A percentile compares a stretch with the other conserved stretches of the same genome.
phyloP scores from a whole-genome alignment of 1,139 yeast species.

The Kurtzmaniella quercitrusa region DNA sequence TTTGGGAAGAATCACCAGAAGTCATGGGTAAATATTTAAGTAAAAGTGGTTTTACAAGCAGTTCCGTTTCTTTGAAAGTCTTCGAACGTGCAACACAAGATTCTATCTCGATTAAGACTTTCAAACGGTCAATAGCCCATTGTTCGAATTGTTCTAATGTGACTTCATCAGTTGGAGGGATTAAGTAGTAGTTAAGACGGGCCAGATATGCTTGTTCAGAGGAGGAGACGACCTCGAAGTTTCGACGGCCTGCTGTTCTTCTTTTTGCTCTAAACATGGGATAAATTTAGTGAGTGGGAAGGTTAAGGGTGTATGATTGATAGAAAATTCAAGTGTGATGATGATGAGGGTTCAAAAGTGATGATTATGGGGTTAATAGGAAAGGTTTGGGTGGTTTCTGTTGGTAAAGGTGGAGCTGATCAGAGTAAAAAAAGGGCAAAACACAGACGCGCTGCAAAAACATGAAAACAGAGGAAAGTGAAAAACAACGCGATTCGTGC shows the following conservation, averaged over 20 bases:
- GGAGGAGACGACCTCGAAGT: slow-evolving; percentile 48
- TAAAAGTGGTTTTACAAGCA: slow-evolving; percentile 60
- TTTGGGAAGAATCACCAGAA: slow-evolving; percentile 2
- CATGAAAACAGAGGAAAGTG: not conserved
- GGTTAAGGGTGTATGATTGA: not conserved
- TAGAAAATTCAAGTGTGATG: no score
- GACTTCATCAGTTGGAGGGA: slow-evolving; percentile 79
- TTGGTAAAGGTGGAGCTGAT: not conserved
- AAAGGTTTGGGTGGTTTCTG: no score
- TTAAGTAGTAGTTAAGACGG: slow-evolving; percentile 62
- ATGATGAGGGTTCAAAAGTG: not conserved
- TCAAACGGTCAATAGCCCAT: slow-evolving; percentile 92
- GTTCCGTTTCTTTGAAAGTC: slow-evolving; percentile 60
- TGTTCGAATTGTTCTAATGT: slow-evolving; percentile 88
- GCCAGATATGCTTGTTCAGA: slow-evolving; percentile 11
- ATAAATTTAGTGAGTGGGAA: not conserved
- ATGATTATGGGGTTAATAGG: not conserved
- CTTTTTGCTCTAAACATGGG: slow-evolving; percentile 71
- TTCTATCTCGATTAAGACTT: slow-evolving; percentile 80
- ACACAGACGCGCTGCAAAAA: not conserved
- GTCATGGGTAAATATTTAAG: slow-evolving; percentile 61
- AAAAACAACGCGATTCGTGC: not conserved
- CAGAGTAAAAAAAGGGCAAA: slow-evolving; percentile 1
- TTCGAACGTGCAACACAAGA: slow-evolving; percentile 66
- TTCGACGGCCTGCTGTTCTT: slow-evolving; percentile 70